These are phyloP conservation scores for Lyophyllum atratum DNA, from an alignment of 768 basidiomycete genomes.

Conservation along the genomic window DNA sequence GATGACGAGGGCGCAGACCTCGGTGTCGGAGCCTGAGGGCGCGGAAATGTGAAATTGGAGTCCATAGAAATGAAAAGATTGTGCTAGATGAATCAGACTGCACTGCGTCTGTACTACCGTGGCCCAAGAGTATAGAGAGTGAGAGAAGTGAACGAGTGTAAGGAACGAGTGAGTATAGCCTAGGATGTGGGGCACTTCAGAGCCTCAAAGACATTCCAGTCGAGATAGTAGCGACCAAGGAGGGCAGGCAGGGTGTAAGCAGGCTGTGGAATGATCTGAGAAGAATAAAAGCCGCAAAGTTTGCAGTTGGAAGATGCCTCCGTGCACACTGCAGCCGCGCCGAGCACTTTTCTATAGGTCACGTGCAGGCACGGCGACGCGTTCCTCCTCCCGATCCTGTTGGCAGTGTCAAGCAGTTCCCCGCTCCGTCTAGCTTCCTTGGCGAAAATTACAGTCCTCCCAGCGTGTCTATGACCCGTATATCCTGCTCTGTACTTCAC, in stretches of 20 bases:
- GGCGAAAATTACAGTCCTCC: neutral
- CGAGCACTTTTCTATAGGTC: neutral
- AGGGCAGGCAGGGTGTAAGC: neutral
- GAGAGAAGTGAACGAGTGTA: neutral
- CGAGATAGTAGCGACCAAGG: neutral
- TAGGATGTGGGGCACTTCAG: neutral
- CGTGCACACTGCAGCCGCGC: neutral
- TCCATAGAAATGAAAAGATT: slow-evolving; percentile 28
- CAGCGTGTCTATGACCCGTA: neutral
- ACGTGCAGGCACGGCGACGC: neutral
- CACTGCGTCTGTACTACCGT: slow-evolving; percentile 10
- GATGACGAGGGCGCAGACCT: slow-evolving; percentile 20
- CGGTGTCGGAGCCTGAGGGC: slow-evolving; percentile 21
- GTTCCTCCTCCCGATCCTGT: neutral
- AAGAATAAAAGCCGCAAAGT: neutral
- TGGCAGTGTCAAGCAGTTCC: neutral
- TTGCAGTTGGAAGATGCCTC: neutral
- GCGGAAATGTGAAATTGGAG: slow-evolving; percentile 33
- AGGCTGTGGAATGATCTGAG: neutral
- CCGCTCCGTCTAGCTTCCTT: neutral
- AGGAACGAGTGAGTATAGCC: neutral
- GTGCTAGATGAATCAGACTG: slow-evolving; percentile 7
- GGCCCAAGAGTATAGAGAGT: slow-evolving; percentile 1
- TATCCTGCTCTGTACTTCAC: neutral
- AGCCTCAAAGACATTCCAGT: neutral